These are phyloP conservation scores for Tolypocladium amazonense DNA, from an alignment of 2,329 filamentous ascomycete genomes.

Conservation along the genomic window DNA sequence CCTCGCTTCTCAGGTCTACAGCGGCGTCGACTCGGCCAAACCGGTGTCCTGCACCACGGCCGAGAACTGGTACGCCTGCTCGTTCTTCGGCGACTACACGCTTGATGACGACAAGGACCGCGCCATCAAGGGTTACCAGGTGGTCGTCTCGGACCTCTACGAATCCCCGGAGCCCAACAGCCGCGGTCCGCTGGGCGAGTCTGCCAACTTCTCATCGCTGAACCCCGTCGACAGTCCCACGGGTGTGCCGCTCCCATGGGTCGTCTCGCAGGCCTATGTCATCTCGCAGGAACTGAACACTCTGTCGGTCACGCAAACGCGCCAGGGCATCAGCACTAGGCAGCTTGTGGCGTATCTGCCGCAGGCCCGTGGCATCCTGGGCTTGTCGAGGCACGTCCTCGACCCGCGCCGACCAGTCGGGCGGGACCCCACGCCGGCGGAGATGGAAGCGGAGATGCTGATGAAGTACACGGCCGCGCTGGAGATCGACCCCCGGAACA, in stretches of 20 bases:
- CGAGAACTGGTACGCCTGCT: conserved; percentile 94
- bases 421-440: conserved; percentile 68
- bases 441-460: conserved; percentile 71
- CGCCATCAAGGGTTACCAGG: conserved; percentile 69
- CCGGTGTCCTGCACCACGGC: conserved; percentile 69
- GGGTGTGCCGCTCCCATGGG: conserved; percentile 55
- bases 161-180: conserved; percentile 78
- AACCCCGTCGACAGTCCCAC: conserved; percentile 48
- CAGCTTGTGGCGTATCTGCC: conserved; percentile 73
- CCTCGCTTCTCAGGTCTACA: conserved; percentile 59
- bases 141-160: conserved; percentile 80
- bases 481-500: conserved; percentile 72
- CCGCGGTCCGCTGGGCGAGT: conserved; percentile 63
- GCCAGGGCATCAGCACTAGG: conserved; percentile 81
- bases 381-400: conserved; percentile 66
- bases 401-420: conserved; percentile 81
- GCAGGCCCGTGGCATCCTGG: conserved; percentile 61
- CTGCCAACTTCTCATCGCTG: conserved; percentile 68
- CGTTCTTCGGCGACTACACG: conserved; percentile 56
- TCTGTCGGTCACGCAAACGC: conserved; percentile 77
- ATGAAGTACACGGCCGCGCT: conserved; percentile 64
- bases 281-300: conserved; percentile 69
- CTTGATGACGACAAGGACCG: conserved; percentile 43
- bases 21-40: conserved; percentile 63
- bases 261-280: conserved; percentile 71